Conservation (phyloP, 1,284 basidiomycete species). For the Apiotrichum domesticum region DNA sequence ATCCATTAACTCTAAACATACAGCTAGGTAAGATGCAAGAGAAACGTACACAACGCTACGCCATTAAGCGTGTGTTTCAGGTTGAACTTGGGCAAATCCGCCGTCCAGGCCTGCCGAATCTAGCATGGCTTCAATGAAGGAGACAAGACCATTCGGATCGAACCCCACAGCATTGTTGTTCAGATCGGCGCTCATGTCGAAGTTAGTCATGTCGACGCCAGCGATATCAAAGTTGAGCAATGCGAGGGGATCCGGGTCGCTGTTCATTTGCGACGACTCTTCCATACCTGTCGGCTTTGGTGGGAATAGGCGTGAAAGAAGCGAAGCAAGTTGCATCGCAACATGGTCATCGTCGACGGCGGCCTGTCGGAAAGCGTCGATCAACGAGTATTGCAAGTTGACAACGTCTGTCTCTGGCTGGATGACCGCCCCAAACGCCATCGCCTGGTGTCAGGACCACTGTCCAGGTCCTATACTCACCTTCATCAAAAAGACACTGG, state of each 20-base stretch:
- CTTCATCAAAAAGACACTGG: constrained; percentile 10
- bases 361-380: constrained; percentile 1
- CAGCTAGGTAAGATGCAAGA: no score
- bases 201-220: background rate
- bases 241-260: background rate
- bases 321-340: constrained; percentile 1
- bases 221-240: constrained; percentile 7
- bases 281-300: background rate
- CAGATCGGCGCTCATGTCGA: background rate
- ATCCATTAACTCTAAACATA: no score
- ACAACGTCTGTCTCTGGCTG: constrained; percentile 1
- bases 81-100: no score
- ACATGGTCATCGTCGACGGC: constrained; percentile 10
- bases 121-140: constrained; percentile 8
- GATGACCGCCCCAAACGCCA: constrained; percentile 2
- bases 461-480: background rate
- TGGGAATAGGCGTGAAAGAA: constrained; percentile 4
- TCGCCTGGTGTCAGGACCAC: background rate
- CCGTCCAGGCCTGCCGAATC: no score
- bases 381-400: constrained; percentile 4
- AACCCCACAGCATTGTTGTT: background rate
- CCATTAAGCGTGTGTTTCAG: no score
- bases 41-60: no score
- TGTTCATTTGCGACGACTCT: background rate
- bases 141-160: constrained; percentile 6